Conservation (phyloP, 441 rosid species). For the Raphanus hybrid region DNA sequence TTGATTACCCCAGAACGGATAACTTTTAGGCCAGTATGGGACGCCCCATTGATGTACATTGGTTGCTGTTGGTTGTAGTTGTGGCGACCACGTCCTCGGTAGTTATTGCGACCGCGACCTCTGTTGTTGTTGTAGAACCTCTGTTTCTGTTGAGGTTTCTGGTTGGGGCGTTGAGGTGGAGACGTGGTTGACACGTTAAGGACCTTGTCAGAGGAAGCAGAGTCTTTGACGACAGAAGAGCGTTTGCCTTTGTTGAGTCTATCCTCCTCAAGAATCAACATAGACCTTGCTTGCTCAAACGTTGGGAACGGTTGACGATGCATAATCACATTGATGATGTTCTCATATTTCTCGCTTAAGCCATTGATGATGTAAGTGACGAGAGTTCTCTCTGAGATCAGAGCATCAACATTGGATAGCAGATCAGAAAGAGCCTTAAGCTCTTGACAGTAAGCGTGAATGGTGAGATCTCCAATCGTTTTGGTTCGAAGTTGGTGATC, state of each 20-base stretch:
- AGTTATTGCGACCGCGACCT: no score
- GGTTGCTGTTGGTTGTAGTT: no score
- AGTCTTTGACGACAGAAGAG: neutral
- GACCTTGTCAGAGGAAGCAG: no score
- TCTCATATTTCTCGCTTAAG: neutral
- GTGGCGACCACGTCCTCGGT: no score
- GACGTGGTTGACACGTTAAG: no score
- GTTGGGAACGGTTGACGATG: neutral
- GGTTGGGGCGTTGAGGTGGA: no score
- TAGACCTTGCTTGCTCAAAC: neutral
- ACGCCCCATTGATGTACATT: no score
- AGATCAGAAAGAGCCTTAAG: neutral
- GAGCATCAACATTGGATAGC: neutral
- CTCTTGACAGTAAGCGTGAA: neutral
- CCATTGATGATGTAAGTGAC: neutral
- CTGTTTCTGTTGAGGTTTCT: no score
- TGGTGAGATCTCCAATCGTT: neutral
- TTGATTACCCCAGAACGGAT: no score
- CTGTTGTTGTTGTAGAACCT: no score
- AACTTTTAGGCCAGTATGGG: no score
- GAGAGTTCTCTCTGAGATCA: neutral
- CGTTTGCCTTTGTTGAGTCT: neutral
- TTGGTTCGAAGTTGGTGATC: neutral
- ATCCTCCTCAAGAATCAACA: neutral
- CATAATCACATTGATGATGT: neutral